Evolutionary conservation across 176 grass and related monocot species (phyloP).

Genomic region (Alloteropsis semialata): DNA sequence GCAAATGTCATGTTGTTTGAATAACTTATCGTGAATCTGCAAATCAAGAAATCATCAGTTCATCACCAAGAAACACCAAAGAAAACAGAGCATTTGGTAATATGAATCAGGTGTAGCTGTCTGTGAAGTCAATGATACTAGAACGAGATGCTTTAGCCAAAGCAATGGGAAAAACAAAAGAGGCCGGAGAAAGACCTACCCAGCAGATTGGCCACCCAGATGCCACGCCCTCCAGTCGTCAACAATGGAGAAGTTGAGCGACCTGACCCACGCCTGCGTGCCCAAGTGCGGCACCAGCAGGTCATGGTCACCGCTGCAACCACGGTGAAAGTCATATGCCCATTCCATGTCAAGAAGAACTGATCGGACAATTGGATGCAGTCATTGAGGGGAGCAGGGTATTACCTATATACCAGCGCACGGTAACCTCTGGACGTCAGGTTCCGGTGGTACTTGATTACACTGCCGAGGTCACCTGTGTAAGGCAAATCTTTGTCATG

Average conservation of each 20-base stretch:
- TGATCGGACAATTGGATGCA: too few relatives aligned
- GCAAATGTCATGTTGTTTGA: slow-evolving; percentile 44
- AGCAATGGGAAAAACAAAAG: neutral
- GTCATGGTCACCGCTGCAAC: slow-evolving; percentile 57
- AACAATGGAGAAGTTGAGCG: slow-evolving; percentile 39
- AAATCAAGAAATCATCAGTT: neutral
- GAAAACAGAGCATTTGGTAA: too few relatives aligned
- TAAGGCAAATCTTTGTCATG: slow-evolving; percentile 19
- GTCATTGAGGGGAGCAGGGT: too few relatives aligned
- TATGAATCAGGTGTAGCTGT: too few relatives aligned
- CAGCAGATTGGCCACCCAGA: slow-evolving; percentile 41
- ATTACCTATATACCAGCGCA: slow-evolving; percentile 40
- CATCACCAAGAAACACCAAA: neutral
- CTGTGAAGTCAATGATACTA: too few relatives aligned
- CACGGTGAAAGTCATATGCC: too few relatives aligned
- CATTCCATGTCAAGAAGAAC: too few relatives aligned
- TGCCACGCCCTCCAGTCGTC: slow-evolving; percentile 56
- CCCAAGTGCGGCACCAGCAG: slow-evolving; percentile 30
- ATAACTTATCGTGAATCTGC: slow-evolving; percentile 36
- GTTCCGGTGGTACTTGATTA: slow-evolving; percentile 40
- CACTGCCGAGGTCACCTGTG: neutral
- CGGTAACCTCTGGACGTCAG: slow-evolving; percentile 39
- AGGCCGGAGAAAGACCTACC: neutral
- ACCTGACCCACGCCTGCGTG: slow-evolving; percentile 55
- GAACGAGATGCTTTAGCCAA: neutral